These are phyloP conservation scores for Fusarium sp. DNA, from an alignment of 2,329 filamentous ascomycete genomes.

Conservation along the genomic window DNA sequence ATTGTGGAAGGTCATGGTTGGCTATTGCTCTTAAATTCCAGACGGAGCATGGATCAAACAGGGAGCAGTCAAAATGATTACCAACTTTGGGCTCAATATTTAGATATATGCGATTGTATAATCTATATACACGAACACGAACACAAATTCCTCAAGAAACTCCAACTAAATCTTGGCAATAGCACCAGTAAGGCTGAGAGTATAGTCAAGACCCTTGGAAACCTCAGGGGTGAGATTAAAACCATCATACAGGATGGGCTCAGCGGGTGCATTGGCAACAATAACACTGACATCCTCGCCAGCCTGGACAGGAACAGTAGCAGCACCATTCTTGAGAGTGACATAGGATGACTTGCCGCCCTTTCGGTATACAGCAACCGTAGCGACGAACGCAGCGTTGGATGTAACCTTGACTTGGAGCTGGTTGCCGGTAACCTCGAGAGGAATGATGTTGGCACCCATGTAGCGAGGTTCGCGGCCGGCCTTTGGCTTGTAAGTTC, in stretches of 20 bases:
- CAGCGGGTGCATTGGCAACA: constrained; percentile 62
- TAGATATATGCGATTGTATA: too few species aligned
- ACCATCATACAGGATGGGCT: constrained; percentile 60
- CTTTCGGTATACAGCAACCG: constrained; percentile 55
- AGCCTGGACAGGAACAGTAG: constrained; percentile 50
- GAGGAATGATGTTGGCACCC: constrained; percentile 64
- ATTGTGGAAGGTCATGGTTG: too few species aligned
- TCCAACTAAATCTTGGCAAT: constrained; percentile 27
- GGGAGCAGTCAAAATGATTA: too few species aligned
- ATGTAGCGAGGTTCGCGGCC: constrained; percentile 61
- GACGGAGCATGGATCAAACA: too few species aligned
- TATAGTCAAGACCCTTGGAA: constrained; percentile 57
- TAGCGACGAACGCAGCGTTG: constrained; percentile 56
- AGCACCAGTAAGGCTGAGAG: constrained; percentile 53
- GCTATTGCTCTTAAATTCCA: too few species aligned
- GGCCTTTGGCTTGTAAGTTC: constrained; percentile 59
- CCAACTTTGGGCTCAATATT: too few species aligned
- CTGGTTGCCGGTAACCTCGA: constrained; percentile 53
- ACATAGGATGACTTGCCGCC: constrained; percentile 54
- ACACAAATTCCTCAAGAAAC: not conserved
- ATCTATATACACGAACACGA: constrained; percentile 22
- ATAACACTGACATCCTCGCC: constrained; percentile 61
- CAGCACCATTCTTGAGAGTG: constrained; percentile 52
- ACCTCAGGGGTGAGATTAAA: constrained; percentile 56
- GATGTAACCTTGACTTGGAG: constrained; percentile 54